These are phyloP conservation scores for Fusarium praegraminearum DNA, from an alignment of 2,329 filamentous ascomycete genomes.

Conservation along the genomic window DNA sequence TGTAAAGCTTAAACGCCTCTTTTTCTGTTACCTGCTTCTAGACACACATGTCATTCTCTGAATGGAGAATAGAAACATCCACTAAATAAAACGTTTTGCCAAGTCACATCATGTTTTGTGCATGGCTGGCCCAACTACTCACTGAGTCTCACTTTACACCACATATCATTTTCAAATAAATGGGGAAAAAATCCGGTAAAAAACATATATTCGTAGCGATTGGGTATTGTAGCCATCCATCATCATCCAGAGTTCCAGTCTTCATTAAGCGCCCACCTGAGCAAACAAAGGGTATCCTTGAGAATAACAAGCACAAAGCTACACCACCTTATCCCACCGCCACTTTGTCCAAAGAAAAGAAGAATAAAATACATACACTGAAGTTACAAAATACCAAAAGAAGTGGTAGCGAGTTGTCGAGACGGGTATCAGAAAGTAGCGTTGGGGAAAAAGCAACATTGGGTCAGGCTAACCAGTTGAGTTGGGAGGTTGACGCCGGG, in stretches of 20 bases:
- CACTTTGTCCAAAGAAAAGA: constrained; percentile 7
- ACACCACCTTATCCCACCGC: constrained; percentile 4
- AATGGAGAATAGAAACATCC: neutral
- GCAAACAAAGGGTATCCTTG: constrained; percentile 38
- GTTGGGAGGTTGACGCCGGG: constrained; percentile 8
- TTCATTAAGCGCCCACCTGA: constrained; percentile 33
- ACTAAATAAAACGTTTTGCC: neutral
- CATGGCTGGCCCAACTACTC: too few relatives aligned
- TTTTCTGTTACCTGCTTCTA: neutral
- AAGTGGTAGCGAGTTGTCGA: constrained; percentile 6
- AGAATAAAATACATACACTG: constrained; percentile 35
- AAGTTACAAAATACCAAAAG: constrained; percentile 6
- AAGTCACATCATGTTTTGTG: neutral
- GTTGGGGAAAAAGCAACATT: constrained; percentile 13
- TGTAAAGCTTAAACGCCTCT: neutral
- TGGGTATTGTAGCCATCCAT: constrained; percentile 35
- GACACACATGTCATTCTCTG: neutral
- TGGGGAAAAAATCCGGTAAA: neutral
- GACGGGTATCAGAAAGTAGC: constrained; percentile 37
- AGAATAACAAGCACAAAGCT: constrained; percentile 1
- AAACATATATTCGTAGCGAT: constrained; percentile 35
- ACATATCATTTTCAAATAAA: neutral
- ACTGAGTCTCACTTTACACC: neutral
- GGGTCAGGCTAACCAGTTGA: constrained; percentile 4
- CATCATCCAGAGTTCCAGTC: constrained; percentile 17